Evolutionary conservation across 2,329 filamentous ascomycete genomes (phyloP).

Genomic region (Ceratocystis huliohia): DNA sequence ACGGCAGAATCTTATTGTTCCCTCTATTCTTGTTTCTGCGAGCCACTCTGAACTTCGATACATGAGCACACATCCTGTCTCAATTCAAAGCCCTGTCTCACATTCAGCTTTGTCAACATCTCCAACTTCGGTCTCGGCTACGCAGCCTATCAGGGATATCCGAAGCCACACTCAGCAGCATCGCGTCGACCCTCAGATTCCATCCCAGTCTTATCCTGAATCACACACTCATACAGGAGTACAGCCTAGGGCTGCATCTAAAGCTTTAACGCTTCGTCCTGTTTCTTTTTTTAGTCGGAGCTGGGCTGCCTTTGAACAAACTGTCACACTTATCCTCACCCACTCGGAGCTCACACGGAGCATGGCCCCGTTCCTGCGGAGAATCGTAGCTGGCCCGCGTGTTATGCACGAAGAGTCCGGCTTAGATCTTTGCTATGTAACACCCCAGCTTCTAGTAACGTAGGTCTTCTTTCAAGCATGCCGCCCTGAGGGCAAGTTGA

Average conservation of each 20-base stretch:
- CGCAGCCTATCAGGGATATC: neutral
- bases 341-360: constrained; percentile 15
- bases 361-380: constrained; percentile 66
- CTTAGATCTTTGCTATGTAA: constrained; percentile 92
- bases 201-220: neutral
- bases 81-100: neutral
- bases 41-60: neutral
- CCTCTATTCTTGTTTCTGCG: neutral
- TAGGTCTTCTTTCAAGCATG: constrained; percentile 27
- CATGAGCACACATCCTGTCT: neutral
- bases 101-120: neutral
- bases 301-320: constrained; percentile 4
- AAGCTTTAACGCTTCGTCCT: neutral
- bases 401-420: constrained; percentile 73
- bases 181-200: neutral
- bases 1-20: neutral
- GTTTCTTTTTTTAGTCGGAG: neutral
- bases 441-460: constrained; percentile 59
- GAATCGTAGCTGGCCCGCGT: constrained; percentile 82
- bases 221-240: neutral
- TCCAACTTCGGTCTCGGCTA: neutral
- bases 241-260: neutral
- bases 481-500: too few species aligned
- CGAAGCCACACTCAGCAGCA: neutral
- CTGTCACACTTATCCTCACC: constrained; percentile 13